A percentile compares a stretch with the other conserved stretches of the same genome.
Conservation (phyloP, 768 basidiomycete genomes). For the Clitopilus passeckerianus region DNA sequence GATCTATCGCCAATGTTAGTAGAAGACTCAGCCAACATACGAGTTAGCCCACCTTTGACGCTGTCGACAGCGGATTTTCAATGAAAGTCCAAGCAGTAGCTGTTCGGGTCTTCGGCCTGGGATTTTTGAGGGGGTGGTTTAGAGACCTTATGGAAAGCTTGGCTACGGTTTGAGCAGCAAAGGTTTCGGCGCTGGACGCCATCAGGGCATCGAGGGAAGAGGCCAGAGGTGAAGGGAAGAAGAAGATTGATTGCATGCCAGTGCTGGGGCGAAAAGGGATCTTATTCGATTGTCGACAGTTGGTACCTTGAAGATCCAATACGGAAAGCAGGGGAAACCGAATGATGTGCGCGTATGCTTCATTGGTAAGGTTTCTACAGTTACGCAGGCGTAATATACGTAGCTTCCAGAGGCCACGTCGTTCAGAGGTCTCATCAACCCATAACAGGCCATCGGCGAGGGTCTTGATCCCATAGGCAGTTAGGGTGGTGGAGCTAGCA, state of each 20-base stretch:
- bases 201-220: not conserved
- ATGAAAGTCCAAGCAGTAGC: not conserved
- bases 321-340: not conserved
- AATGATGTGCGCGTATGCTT: not conserved
- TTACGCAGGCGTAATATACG: not conserved
- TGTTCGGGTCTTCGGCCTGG: not conserved
- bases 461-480: not conserved
- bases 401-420: not conserved
- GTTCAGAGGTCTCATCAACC: not conserved
- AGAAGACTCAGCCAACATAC: not conserved
- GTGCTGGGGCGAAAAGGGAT: not conserved
- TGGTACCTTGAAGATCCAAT: not conserved
- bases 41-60: not conserved
- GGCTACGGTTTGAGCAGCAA: not conserved
- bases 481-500: not conserved
- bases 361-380: not conserved
- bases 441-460: not conserved
- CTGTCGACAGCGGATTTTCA: not conserved
- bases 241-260: not conserved
- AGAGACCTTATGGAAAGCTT: not conserved
- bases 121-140: not conserved
- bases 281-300: not conserved
- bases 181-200: not conserved
- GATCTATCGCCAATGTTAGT: not conserved
- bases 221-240: not conserved